Percentiles rank a stretch among this genome's conserved stretches.
Evolutionary conservation across 2,329 filamentous ascomycete genomes (phyloP).

Genomic region (Microdochium bolleyi): DNA sequence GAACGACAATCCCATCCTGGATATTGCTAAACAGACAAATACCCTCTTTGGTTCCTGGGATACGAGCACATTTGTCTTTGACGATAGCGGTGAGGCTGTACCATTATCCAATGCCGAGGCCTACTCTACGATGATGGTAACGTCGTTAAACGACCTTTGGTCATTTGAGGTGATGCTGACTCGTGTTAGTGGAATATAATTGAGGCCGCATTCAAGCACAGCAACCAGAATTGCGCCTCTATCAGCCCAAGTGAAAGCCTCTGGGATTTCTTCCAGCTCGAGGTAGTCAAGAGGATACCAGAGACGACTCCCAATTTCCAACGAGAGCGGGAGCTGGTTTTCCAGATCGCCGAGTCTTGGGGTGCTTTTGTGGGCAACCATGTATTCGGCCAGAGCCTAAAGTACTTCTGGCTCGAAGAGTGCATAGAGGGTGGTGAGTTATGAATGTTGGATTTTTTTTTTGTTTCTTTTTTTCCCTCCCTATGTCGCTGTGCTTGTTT

Average conservation of each 20-base stretch:
- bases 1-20: constrained; percentile 60
- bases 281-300: constrained; percentile 36
- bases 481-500: background rate
- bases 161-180: too few relatives aligned
- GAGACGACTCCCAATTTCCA: constrained; percentile 30
- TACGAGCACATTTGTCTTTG: constrained; percentile 44
- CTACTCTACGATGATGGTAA: constrained; percentile 45
- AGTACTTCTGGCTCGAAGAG: constrained; percentile 73
- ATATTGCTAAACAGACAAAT: constrained; percentile 54
- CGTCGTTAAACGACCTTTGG: too few relatives aligned
- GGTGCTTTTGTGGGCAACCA: constrained; percentile 63
- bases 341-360: constrained; percentile 57
- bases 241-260: constrained; percentile 41
- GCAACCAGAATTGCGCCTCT: constrained; percentile 44
- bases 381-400: constrained; percentile 57
- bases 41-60: constrained; percentile 43
- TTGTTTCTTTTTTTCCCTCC: too few relatives aligned
- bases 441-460: constrained; percentile 25
- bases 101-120: constrained; percentile 33
- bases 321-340: constrained; percentile 31
- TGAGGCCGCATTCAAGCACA: constrained; percentile 58
- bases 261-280: constrained; percentile 42
- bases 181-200: constrained; percentile 69
- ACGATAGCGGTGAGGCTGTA: constrained; percentile 46
- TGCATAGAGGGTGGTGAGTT: constrained; percentile 60